phyloP scores from a whole-genome alignment of 768 basidiomycete genomes.

The Suillus plorans region DNA sequence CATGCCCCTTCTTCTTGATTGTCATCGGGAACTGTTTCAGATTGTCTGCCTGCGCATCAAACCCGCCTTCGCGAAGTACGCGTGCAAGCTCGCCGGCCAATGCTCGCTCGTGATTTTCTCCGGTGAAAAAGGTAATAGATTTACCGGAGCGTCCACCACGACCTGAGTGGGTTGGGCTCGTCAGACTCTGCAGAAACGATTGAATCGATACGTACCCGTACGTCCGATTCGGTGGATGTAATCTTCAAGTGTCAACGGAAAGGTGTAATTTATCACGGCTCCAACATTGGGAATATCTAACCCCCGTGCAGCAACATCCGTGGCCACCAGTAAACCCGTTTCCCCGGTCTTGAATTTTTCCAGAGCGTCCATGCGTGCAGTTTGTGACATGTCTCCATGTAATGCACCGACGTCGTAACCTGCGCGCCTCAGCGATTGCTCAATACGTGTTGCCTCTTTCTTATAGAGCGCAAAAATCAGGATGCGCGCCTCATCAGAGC shows the following conservation, averaged over 20 bases:
- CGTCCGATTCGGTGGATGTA: slow-evolving; percentile 89
- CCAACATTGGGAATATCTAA: slow-evolving; percentile 97
- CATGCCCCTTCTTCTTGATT: slow-evolving; percentile 94
- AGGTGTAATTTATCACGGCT: slow-evolving; percentile 95
- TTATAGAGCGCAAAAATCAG: slow-evolving; percentile 97
- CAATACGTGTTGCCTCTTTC: slow-evolving; percentile 93
- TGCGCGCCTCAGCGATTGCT: slow-evolving; percentile 68
- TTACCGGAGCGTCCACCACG: slow-evolving; percentile 89
- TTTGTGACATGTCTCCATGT: slow-evolving; percentile 91
- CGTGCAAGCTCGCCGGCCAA: slow-evolving; percentile 93
- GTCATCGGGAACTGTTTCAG: slow-evolving; percentile 92
- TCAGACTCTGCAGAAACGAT: not conserved
- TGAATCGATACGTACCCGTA: slow-evolving; percentile 53
- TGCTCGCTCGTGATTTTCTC: slow-evolving; percentile 79
- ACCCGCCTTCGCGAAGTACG: slow-evolving; percentile 86
- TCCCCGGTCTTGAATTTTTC: slow-evolving; percentile 84
- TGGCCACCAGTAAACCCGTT: slow-evolving; percentile 86
- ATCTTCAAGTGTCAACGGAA: slow-evolving; percentile 94
- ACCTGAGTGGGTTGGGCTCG: slow-evolving; percentile 43
- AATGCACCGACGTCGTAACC: slow-evolving; percentile 80
- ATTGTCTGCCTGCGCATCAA: slow-evolving; percentile 58
- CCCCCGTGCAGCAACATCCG: slow-evolving; percentile 96
- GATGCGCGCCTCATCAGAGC: slow-evolving; percentile 59
- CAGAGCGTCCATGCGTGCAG: slow-evolving; percentile 78
- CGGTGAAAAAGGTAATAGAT: slow-evolving; percentile 96